A percentile compares a stretch with the other conserved stretches of the same genome.
These are phyloP conservation scores for Daldinia eschscholtzii DNA, from an alignment of 2,329 filamentous ascomycete species.

Conservation along the genomic window DNA sequence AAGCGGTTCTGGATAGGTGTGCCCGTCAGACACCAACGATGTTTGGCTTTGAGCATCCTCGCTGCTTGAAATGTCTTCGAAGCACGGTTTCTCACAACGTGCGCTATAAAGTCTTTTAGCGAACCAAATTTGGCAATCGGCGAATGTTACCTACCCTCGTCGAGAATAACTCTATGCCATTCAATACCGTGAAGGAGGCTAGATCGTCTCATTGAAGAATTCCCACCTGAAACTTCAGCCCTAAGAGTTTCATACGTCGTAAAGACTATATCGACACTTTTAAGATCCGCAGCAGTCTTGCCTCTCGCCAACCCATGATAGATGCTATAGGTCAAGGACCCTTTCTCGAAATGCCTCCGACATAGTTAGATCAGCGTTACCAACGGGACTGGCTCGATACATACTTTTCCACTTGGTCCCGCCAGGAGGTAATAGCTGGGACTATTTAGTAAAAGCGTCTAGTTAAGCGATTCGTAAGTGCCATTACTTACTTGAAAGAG, in stretches of 20 bases:
- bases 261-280: conserved; percentile 13
- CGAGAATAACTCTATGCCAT: conserved; percentile 31
- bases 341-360: conserved; percentile 26
- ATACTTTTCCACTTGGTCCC: conserved; percentile 31
- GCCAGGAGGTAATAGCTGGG: conserved; percentile 27
- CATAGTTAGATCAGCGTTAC: neutral
- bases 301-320: conserved; percentile 24
- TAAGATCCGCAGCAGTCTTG: neutral
- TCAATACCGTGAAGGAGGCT: conserved; percentile 18
- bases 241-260: conserved; percentile 35
- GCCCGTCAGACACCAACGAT: conserved; percentile 32
- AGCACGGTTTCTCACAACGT: conserved; percentile 28
- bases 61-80: conserved; percentile 25
- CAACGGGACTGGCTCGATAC: neutral
- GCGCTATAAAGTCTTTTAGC: conserved; percentile 16
- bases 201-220: neutral
- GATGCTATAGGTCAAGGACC: conserved; percentile 24
- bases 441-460: neutral
- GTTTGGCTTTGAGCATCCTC: conserved; percentile 20
- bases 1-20: conserved; percentile 36
- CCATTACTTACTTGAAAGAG: conserved; percentile 24
- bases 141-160: conserved; percentile 22
- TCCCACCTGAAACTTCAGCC: neutral
- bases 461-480: neutral
- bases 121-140: neutral